phyloP scores from a whole-genome alignment of 1,284 basidiomycete genomes.

The Ganoderma lingzhi region DNA sequence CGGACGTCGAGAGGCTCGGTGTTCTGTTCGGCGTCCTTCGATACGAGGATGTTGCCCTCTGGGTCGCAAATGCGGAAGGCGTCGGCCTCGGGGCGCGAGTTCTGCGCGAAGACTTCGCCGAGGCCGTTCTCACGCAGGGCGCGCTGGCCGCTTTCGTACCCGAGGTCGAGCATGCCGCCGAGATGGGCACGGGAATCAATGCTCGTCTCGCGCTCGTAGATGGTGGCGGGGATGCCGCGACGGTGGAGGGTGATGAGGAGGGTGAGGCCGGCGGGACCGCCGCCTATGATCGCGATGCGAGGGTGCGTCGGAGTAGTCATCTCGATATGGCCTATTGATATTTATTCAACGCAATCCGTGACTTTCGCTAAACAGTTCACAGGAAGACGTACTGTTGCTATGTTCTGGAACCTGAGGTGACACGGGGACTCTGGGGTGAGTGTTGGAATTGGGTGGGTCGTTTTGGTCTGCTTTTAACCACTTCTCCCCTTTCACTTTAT shows the following conservation, averaged over 20 bases:
- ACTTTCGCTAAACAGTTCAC: neutral
- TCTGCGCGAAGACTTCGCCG: conserved; percentile 14
- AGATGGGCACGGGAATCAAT: conserved; percentile 19
- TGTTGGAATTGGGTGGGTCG: neutral
- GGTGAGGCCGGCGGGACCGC: conserved; percentile 8
- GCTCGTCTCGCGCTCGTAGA: conserved; percentile 15
- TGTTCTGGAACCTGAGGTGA: neutral
- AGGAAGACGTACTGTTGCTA: neutral
- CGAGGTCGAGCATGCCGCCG: conserved; percentile 29
- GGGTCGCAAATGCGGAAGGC: conserved; percentile 17
- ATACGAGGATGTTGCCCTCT: conserved; percentile 9
- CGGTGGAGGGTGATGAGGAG: conserved; percentile 14
- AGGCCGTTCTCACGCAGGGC: conserved; percentile 29
- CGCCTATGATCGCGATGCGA: conserved; percentile 16
- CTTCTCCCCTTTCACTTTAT: neutral
- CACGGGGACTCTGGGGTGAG: neutral
- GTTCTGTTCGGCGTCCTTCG: neutral
- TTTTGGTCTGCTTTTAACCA: neutral
- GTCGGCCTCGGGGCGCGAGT: conserved; percentile 24
- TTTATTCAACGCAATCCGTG: neutral
- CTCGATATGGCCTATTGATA: neutral
- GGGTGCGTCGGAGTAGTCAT: neutral
- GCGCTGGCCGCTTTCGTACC: conserved; percentile 23
- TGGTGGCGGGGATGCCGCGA: conserved; percentile 9
- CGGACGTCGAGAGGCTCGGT: conserved; percentile 3